Conservation (phyloP, 2,329 filamentous ascomycete species). For the Fusarium phyllophilum region DNA sequence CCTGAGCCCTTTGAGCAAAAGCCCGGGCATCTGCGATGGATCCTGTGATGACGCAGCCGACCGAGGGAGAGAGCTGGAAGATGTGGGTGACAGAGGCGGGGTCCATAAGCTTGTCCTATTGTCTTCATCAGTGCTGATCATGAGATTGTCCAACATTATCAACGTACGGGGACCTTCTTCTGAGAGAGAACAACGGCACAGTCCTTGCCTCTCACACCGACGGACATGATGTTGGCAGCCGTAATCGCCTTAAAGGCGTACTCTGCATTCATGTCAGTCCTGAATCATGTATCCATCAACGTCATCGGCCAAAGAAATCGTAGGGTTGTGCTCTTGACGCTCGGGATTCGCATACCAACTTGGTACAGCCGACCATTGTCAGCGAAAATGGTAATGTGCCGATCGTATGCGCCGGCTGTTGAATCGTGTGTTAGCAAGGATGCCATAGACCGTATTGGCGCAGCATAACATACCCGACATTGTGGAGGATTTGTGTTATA, state of each 20-base stretch:
- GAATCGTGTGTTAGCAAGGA: slow-evolving; percentile 45
- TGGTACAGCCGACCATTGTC: slow-evolving; percentile 98
- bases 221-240: slow-evolving; percentile 97
- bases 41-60: slow-evolving; percentile 98
- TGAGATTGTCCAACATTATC: not conserved
- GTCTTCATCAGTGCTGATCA: slow-evolving; percentile 35
- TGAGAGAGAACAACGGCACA: slow-evolving; percentile 97
- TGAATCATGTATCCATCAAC: slow-evolving; percentile 24
- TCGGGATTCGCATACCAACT: slow-evolving; percentile 78
- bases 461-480: slow-evolving; percentile 60
- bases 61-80: slow-evolving; percentile 94
- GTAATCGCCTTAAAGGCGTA: slow-evolving; percentile 99
- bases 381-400: slow-evolving; percentile 99
- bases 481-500: slow-evolving; percentile 48
- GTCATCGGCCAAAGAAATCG: slow-evolving; percentile 26
- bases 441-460: slow-evolving; percentile 2
- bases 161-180: slow-evolving; percentile 96
- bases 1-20: slow-evolving; percentile 90
- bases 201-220: slow-evolving; percentile 95
- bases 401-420: slow-evolving; percentile 83
- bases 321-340: slow-evolving; percentile 8
- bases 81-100: slow-evolving; percentile 96
- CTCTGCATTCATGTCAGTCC: slow-evolving; percentile 66
- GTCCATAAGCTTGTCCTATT: slow-evolving; percentile 97
- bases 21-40: slow-evolving; percentile 97